A percentile compares a stretch with the other conserved stretches of the same genome.
Conservation (phyloP, 1,284 basidiomycete species). For the Pulveroboletus sp. region DNA sequence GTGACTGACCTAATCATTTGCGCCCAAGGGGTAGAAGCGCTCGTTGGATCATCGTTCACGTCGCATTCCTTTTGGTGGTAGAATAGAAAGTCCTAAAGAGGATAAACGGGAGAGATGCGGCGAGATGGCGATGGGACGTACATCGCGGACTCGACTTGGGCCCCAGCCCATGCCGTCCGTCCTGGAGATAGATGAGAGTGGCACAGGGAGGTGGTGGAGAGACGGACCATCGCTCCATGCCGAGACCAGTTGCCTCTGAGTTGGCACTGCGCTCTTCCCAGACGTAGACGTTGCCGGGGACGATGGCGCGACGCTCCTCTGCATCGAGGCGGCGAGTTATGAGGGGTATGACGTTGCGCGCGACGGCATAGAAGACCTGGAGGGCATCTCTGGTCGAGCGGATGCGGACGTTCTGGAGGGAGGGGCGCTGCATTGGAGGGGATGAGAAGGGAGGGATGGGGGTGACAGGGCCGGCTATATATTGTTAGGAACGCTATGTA, state of each 20-base stretch:
- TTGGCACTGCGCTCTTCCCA: conserved; percentile 83
- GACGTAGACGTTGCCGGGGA: conserved; percentile 77
- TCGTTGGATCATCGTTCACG: conserved; percentile 58
- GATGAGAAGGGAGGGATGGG: conserved; percentile 10
- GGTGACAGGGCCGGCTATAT: conserved; percentile 28
- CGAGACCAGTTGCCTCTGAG: conserved; percentile 73
- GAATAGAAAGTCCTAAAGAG: conserved; percentile 70
- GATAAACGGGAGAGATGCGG: conserved; percentile 12
- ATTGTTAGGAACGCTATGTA: conserved; percentile 15
- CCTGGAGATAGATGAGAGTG: conserved; percentile 42
- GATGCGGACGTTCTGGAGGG: conserved; percentile 71
- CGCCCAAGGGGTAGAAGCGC: conserved; percentile 72
- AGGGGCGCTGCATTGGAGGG: conserved; percentile 63
- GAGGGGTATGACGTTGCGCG: conserved; percentile 64
- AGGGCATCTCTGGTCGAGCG: conserved; percentile 76
- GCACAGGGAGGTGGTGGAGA: background rate
- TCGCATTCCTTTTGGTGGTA: conserved; percentile 80
- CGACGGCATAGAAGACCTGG: conserved; percentile 76
- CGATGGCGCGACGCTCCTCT: conserved; percentile 65
- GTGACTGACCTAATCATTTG: conserved; percentile 62
- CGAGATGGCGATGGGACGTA: conserved; percentile 37
- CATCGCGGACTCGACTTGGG: conserved; percentile 75
- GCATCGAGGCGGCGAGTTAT: conserved; percentile 78
- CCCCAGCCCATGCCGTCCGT: conserved; percentile 84
- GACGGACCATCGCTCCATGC: conserved; percentile 77